phyloP scores from a whole-genome alignment of 2,329 filamentous ascomycete species.

The Nothopassalora personata region DNA sequence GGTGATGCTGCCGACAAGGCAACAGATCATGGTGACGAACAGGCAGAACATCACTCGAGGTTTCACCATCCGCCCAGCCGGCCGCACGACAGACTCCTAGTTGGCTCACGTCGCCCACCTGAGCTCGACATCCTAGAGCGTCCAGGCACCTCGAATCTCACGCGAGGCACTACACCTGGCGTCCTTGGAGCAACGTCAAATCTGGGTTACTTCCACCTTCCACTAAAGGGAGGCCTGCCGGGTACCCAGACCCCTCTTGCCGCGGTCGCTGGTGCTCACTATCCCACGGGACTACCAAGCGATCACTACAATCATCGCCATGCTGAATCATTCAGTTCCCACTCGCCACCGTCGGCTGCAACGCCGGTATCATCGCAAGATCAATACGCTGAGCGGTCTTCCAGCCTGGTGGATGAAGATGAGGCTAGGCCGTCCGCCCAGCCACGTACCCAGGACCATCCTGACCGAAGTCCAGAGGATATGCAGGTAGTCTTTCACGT shows the following conservation, averaged over 20 bases:
- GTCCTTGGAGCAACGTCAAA: slow-evolving; percentile 66
- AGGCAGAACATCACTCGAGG: slow-evolving; percentile 1
- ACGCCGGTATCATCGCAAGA: slow-evolving; percentile 42
- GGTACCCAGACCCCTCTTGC: slow-evolving; percentile 75
- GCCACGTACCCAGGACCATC: slow-evolving; percentile 46
- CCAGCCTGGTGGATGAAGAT: slow-evolving; percentile 18
- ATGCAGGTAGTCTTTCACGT: slow-evolving; percentile 90
- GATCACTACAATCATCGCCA: slow-evolving; percentile 23
- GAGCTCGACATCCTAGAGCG: slow-evolving; percentile 16
- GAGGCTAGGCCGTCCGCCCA: slow-evolving; percentile 23
- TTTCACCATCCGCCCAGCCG: slow-evolving; percentile 9
- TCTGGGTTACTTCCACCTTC: slow-evolving; percentile 76
- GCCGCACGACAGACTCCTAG: slow-evolving; percentile 6
- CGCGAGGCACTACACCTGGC: slow-evolving; percentile 52
- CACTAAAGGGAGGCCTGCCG: slow-evolving; percentile 64
- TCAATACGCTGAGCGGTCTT: slow-evolving; percentile 22
- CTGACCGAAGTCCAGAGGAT: slow-evolving; percentile 75
- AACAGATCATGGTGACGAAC: slow-evolving; percentile 37
- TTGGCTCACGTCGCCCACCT: slow-evolving; percentile 15
- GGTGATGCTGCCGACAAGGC: slow-evolving; percentile 29
- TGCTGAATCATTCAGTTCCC: slow-evolving; percentile 41
- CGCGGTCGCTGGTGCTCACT: slow-evolving; percentile 67
- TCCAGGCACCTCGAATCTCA: slow-evolving; percentile 32
- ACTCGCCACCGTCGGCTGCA: slow-evolving; percentile 43
- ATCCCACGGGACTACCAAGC: slow-evolving; percentile 41